phyloP scores from a whole-genome alignment of 2,329 filamentous ascomycete genomes.

The Penicillium sp. region DNA sequence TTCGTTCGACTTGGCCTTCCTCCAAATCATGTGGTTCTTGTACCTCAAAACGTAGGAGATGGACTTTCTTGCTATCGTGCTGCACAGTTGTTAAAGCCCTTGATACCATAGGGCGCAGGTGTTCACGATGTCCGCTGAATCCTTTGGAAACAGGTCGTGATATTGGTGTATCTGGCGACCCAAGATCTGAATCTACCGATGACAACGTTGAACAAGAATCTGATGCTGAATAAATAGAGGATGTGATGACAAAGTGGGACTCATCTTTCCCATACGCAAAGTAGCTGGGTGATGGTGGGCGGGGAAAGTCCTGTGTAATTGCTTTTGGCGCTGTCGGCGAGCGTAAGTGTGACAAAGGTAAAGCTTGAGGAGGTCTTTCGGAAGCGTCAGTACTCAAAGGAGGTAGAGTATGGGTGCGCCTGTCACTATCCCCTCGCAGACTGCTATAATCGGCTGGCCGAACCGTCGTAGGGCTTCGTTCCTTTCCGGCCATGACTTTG shows the following conservation, averaged over 20 bases:
- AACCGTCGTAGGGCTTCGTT: constrained; percentile 42
- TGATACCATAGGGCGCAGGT: constrained; percentile 35
- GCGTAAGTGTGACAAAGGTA: not conserved
- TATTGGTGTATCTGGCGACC: constrained; percentile 40
- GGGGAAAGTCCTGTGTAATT: constrained; percentile 13
- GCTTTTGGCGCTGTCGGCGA: constrained; percentile 14
- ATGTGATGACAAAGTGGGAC: constrained; percentile 28
- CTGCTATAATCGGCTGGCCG: constrained; percentile 25
- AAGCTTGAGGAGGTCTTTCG: constrained; percentile 3
- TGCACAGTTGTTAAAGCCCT: constrained; percentile 40
- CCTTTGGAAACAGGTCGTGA: constrained; percentile 45
- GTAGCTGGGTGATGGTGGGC: constrained; percentile 26
- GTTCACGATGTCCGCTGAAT: constrained; percentile 36
- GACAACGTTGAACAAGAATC: constrained; percentile 39
- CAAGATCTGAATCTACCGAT: constrained; percentile 32
- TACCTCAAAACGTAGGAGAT: constrained; percentile 43
- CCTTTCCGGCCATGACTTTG: constrained; percentile 87
- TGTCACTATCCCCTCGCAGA: constrained; percentile 20
- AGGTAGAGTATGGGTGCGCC: constrained; percentile 20
- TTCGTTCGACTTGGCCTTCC: constrained; percentile 38
- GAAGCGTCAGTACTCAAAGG: constrained; percentile 18
- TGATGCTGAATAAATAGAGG: constrained; percentile 33
- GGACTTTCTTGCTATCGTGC: constrained; percentile 39
- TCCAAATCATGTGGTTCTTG: constrained; percentile 37
- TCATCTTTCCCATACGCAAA: constrained; percentile 27